Conservation (phyloP, 2,329 filamentous ascomycete species). For the Nemania abortiva region DNA sequence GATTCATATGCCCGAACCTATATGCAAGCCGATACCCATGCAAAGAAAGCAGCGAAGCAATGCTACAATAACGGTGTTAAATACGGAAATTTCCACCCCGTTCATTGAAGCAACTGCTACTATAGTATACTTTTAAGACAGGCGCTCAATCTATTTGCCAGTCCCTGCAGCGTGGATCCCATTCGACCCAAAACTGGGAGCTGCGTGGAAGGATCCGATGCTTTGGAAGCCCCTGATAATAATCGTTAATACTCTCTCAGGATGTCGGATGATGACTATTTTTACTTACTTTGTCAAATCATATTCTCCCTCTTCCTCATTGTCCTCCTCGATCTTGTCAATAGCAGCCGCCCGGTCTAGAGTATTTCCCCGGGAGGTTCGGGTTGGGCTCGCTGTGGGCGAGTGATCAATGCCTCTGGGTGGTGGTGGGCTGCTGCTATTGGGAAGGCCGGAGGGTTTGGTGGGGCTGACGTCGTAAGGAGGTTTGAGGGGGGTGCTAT, state of each 20-base stretch:
- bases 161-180: constrained; percentile 26
- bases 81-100: neutral
- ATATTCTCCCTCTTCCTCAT: constrained; percentile 66
- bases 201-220: constrained; percentile 71
- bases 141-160: constrained; percentile 21
- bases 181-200: constrained; percentile 37
- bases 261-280: neutral
- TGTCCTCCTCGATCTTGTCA: constrained; percentile 49
- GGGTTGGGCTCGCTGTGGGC: constrained; percentile 65
- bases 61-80: neutral
- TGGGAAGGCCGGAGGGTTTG: constrained; percentile 59
- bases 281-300: constrained; percentile 68
- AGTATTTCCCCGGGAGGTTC: constrained; percentile 50
- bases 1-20: constrained; percentile 14
- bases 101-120: neutral
- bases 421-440: constrained; percentile 72
- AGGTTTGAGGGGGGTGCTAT: constrained; percentile 75
- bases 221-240: constrained; percentile 70
- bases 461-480: constrained; percentile 71
- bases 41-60: constrained; percentile 22
- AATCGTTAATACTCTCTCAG: constrained; percentile 46
- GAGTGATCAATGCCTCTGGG: constrained; percentile 61
- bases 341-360: constrained; percentile 42
- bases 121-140: neutral
- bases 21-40: constrained; percentile 28